Base-by-base conservation (phyloP, 1,139 yeast genomes). In the Yamadazyma atlantica region DNA sequence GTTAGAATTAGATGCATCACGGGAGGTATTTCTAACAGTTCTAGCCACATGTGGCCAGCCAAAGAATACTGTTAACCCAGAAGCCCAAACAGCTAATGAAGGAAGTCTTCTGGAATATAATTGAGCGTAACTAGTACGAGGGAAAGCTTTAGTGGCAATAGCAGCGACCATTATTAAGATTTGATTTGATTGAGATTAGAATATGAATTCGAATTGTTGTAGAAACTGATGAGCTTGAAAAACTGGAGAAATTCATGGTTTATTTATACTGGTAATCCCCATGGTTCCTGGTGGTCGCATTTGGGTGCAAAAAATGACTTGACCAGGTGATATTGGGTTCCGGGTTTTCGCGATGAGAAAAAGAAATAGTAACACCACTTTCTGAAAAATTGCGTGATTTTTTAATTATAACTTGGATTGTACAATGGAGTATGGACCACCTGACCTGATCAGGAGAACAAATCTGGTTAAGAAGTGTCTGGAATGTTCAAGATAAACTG, bases 1-100 rank as follows among this genome's bases (percentile, higher is more conserved):
- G 30, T 28, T 28, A 28, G 8, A 9, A 28, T 16, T 28, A 11
- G 19, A 16, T 5, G 12, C 30, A 16, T 16, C 12, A 28, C 30
- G 30, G n/a, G n/a, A 14, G 9, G 13, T 16, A 28, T 8, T 16
- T 28, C 30, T 28, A 3, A 28, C 19, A 4, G 4, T 16, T 16
- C 30, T 43, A 32, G 36, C 52, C 14, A 54, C 46, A 41, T 63
- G 70, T 13, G 74, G 73, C 72, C 73, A 67, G 16, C 62, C 63
- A 41, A 69, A 58, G 49, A 67, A 62, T 23, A 50, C 31, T 2
- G 49, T 54, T n/a, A 69, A 40, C 11, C 65, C 63, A 25, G 51
- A 33, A 12, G 57, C 66, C 73, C 73, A 67, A 8, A 48, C 45
- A n/a, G 46, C 57, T 31, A 67, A 34, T 7, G 39, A 41, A 3